Conservation (phyloP, 2,329 filamentous ascomycete species). For the Fusarium avenaceum region DNA sequence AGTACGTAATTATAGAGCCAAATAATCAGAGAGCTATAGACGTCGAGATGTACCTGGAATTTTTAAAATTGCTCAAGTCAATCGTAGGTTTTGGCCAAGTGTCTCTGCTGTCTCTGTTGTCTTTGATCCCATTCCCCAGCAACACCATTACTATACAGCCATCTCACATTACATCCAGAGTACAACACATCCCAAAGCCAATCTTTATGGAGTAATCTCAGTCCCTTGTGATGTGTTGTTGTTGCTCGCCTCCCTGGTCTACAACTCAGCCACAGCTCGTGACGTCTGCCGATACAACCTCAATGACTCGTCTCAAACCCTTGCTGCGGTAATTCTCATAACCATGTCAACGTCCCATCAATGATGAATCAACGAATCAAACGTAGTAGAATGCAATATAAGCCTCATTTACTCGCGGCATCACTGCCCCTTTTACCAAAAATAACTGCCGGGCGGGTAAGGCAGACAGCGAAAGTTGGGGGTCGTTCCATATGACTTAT, state of each 20-base stretch:
- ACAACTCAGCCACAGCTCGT: conserved; percentile 14
- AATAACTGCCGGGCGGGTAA: neutral
- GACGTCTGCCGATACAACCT: conserved; percentile 17
- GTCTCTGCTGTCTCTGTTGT: too few species aligned
- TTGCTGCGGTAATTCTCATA: neutral
- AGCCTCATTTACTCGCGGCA: neutral
- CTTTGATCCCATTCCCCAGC: neutral
- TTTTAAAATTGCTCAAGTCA: too few species aligned
- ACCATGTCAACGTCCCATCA: neutral
- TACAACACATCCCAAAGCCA: neutral
- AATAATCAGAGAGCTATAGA: too few species aligned
- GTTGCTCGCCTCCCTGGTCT: conserved; percentile 3
- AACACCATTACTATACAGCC: neutral
- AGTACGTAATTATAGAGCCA: too few species aligned
- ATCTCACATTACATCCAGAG: neutral
- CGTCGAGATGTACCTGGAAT: too few species aligned
- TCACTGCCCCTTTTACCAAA: neutral
- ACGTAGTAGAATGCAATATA: neutral
- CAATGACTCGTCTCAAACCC: neutral
- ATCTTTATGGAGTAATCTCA: neutral
- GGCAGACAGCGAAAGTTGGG: neutral
- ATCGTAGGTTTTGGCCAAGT: too few species aligned
- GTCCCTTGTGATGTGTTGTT: neutral
- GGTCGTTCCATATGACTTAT: neutral
- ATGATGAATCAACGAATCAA: neutral